Conservation (phyloP, 345 rosid genomes). For the Gossypium longicalyx region DNA sequence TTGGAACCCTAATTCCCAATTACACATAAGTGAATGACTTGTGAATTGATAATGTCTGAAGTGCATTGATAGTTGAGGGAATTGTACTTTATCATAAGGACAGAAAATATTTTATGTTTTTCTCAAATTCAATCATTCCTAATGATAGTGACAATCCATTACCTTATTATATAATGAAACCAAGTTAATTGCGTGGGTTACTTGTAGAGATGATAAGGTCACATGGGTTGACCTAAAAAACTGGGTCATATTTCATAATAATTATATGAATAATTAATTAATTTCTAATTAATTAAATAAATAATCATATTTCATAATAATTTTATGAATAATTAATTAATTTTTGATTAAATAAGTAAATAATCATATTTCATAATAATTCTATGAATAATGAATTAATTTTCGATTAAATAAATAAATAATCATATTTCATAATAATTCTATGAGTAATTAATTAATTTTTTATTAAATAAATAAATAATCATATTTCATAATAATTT, state of each 20-base stretch:
- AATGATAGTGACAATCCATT: background rate
- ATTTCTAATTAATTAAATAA: too few species aligned
- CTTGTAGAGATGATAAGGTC: slow-evolving; percentile 10
- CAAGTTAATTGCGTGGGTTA: background rate
- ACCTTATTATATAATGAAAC: background rate
- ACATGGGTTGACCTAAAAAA: slow-evolving; percentile 37
- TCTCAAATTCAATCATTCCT: background rate
- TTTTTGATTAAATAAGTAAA: too few species aligned
- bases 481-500: too few species aligned
- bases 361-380: too few species aligned
- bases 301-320: too few species aligned
- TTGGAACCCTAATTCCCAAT: background rate
- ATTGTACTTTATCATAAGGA: background rate
- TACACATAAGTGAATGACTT: background rate
- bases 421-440: too few species aligned
- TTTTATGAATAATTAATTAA: too few species aligned
- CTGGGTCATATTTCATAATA: slow-evolving; percentile 15
- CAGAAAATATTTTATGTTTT: background rate
- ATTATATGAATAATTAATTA: too few species aligned
- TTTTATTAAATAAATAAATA: too few species aligned
- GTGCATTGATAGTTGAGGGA: background rate
- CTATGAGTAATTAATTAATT: too few species aligned
- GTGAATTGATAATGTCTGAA: background rate
- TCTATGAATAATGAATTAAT: too few species aligned
- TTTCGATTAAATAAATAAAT: too few species aligned